Evolutionary conservation across 2,329 filamentous ascomycete species (phyloP).

Genomic region (Tolypocladium pustulatum): DNA sequence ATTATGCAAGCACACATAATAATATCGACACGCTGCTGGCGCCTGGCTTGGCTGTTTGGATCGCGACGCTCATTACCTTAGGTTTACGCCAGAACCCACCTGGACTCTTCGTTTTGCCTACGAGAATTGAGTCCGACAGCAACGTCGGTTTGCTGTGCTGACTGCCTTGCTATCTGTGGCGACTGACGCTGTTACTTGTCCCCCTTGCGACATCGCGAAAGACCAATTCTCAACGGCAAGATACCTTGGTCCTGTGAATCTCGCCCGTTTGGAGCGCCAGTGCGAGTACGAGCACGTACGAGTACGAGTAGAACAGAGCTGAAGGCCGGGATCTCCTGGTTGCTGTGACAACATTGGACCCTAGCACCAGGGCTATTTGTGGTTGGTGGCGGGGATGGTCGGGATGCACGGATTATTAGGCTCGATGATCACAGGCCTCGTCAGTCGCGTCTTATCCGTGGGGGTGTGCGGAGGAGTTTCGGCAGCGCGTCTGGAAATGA

Average conservation of each 20-base stretch:
- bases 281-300: no score
- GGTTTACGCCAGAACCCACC: neutral
- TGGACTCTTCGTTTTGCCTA: neutral
- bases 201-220: neutral
- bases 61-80: neutral
- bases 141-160: neutral
- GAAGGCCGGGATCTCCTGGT: constrained; percentile 5
- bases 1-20: constrained; percentile 1
- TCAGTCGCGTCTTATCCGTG: neutral
- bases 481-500: neutral
- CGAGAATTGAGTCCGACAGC: neutral
- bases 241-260: neutral
- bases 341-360: constrained; percentile 14
- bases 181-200: neutral
- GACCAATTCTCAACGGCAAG: neutral
- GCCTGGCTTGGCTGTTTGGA: neutral
- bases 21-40: constrained; percentile 1
- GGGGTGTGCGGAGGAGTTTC: neutral
- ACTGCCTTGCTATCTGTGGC: neutral
- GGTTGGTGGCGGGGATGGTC: constrained; percentile 7
- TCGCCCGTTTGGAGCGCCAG: neutral
- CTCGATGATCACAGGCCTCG: neutral
- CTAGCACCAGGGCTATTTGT: constrained; percentile 5
- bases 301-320: neutral
- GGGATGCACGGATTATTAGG: neutral